Base-by-base conservation (phyloP, 2,329 filamentous ascomycete species). In the Pyrenophora teres region DNA sequence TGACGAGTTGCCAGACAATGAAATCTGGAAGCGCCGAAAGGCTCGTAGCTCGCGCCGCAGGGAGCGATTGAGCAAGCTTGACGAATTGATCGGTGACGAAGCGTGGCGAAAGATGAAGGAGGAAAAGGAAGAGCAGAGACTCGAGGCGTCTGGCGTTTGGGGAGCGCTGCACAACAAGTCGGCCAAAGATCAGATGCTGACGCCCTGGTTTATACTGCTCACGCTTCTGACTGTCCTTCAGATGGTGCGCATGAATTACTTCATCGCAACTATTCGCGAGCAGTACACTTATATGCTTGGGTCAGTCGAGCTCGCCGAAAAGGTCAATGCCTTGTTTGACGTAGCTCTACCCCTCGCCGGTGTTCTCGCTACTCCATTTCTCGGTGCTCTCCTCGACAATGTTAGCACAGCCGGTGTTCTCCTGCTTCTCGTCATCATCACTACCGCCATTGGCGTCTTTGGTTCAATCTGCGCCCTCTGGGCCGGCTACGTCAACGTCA, bases 201-300 rank as follows among this genome's bases (percentile, higher is more conserved):
- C 87, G 4, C 87, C 87, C 0, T 96, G 90, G 90, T 96, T 93
- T 69, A 78, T 90, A 30, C 80, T 96, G 32, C 89, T 96, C 63
- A 89, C 89, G 4, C 74, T 91, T 16, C 93, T 96, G 71, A 96
- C 90, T 3, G 73, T 81, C 38, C 56, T 82, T 23, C 80, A 82
- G 69, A 84, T 81, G 77, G 57, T 73, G 8, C 61, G 68, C 15
- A 95, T 96, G 81, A 96, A 96, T 76, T 96, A 92, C 77, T 95
- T 96, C 70, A 90, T 96, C 46, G 90, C 92, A 3, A 95, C 92
- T 2, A 87, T 96, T 57, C 83, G 87, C 2, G 82, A 87, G 3
- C 92, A 96, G 72, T 95, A 95, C 74, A 81, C 84, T 40, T 87
- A 86, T 64, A 82, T 96, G 41, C 82, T 96, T 4, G 77, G 77